phyloP scores from a whole-genome alignment of 2,329 filamentous ascomycete genomes.

The Aspergillus brasiliensis region DNA sequence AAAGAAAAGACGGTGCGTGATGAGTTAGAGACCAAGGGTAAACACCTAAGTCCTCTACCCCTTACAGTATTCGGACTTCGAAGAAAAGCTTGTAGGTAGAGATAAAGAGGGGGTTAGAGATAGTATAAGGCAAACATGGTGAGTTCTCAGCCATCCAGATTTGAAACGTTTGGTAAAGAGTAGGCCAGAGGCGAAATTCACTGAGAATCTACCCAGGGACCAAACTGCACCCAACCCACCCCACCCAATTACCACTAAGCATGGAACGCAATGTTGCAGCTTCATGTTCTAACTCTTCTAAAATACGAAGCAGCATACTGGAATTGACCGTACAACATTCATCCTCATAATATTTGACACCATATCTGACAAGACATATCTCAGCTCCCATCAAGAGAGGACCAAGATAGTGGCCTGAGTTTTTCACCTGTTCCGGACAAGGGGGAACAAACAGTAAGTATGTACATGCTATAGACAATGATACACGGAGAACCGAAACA shows the following conservation, averaged over 20 bases:
- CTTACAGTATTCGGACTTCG: not conserved
- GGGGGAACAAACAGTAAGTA: conserved; percentile 14
- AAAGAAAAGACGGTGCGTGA: too few relatives aligned
- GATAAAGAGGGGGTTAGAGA: too few relatives aligned
- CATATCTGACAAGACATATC: conserved; percentile 17
- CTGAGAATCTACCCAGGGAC: too few relatives aligned
- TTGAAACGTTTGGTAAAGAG: too few relatives aligned
- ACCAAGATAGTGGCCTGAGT: conserved; percentile 8
- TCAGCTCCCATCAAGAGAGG: conserved; percentile 18
- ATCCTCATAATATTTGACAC: conserved; percentile 16
- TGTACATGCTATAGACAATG: conserved; percentile 19
- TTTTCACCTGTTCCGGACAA: conserved; percentile 18
- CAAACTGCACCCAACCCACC: too few relatives aligned
- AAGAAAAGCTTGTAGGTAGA: not conserved
- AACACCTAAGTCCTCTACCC: not conserved
- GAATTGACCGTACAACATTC: not conserved
- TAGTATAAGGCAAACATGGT: too few relatives aligned
- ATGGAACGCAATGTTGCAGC: too few relatives aligned
- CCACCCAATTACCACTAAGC: too few relatives aligned
- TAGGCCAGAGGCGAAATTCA: too few relatives aligned
- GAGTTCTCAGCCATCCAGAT: too few relatives aligned
- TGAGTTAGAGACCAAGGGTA: too few relatives aligned
- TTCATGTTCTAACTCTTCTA: too few relatives aligned
- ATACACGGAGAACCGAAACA: not conserved
- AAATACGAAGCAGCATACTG: not conserved